Conservation (phyloP, 108 stramenopile genomes). For the Cyclostephanos invisitatus region DNA sequence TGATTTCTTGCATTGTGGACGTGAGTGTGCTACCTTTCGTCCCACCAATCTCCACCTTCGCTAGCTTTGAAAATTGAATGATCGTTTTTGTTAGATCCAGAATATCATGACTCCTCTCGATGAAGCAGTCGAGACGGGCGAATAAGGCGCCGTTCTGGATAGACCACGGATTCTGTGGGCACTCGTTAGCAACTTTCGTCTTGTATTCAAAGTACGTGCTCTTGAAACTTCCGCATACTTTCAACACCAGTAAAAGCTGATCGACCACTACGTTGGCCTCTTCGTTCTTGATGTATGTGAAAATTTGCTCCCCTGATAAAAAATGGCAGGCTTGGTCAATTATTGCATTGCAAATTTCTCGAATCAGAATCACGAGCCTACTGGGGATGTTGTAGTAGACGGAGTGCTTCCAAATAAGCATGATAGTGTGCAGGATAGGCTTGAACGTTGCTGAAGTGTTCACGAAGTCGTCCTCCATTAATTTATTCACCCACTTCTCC, state of each 20-base stretch:
- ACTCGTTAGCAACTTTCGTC: constrained; percentile 73
- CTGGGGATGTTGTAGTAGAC: constrained; percentile 90
- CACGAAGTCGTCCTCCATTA: constrained; percentile 65
- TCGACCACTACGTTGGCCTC: constrained; percentile 76
- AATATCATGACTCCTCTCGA: constrained; percentile 90
- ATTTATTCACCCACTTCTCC: constrained; percentile 62
- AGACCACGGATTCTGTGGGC: constrained; percentile 78
- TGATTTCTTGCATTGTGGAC: constrained; percentile 79
- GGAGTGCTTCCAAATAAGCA: constrained; percentile 93
- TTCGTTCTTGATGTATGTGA: constrained; percentile 80
- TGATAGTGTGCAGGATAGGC: constrained; percentile 84
- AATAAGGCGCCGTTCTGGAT: constrained; percentile 92
- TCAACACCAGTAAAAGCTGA: constrained; percentile 54
- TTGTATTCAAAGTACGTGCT: constrained; percentile 82
- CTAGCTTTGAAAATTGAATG: constrained; percentile 85
- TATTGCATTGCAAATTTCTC: constrained; percentile 88
- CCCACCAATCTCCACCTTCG: constrained; percentile 87
- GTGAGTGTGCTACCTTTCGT: constrained; percentile 88
- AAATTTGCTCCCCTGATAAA: constrained; percentile 85
- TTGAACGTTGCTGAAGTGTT: constrained; percentile 74
- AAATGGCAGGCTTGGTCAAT: constrained; percentile 83
- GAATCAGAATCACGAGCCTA: constrained; percentile 84
- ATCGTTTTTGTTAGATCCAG: constrained; percentile 87
- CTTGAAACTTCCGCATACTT: constrained; percentile 86
- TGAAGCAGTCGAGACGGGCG: constrained; percentile 84